Conservation (phyloP, 805 yeast species). For the Wickerhamomyces rabaulensis region DNA sequence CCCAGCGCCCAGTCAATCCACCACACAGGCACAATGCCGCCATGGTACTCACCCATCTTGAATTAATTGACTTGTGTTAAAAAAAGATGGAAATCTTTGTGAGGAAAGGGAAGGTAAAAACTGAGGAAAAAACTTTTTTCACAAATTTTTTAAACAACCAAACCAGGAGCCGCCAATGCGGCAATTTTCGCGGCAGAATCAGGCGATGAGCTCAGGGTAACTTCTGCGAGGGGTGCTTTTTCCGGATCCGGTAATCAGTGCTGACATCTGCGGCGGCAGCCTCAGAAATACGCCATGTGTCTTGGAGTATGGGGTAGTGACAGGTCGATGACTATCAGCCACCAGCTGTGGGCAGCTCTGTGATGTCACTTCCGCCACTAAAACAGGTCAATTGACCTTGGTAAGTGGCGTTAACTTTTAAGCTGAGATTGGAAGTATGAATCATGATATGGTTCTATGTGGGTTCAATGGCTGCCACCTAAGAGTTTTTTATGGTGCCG, state of each 20-base stretch:
- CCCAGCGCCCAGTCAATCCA: background rate
- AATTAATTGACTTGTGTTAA: conserved; percentile 13
- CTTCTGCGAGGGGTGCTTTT: background rate
- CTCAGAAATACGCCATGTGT: background rate
- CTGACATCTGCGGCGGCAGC: background rate
- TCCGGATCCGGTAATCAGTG: background rate
- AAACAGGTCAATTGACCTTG: no score
- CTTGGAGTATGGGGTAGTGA: no score
- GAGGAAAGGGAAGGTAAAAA: conserved; percentile 1
- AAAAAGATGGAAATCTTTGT: conserved; percentile 6
- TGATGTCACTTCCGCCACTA: no score
- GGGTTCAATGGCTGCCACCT: no score
- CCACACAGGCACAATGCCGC: background rate
- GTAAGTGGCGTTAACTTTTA: no score
- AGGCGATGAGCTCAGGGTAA: background rate
- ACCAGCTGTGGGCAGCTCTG: no score
- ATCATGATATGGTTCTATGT: no score
- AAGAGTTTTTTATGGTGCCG: no score
- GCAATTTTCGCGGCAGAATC: background rate
- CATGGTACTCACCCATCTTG: conserved; percentile 25
- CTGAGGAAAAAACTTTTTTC: conserved; percentile 6
- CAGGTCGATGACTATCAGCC: no score
- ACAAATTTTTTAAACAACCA: background rate
- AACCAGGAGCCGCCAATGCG: background rate
- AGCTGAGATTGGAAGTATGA: no score